phyloP scores from a whole-genome alignment of 352 stramenopile species.

The Lagenidium sp. region DNA sequence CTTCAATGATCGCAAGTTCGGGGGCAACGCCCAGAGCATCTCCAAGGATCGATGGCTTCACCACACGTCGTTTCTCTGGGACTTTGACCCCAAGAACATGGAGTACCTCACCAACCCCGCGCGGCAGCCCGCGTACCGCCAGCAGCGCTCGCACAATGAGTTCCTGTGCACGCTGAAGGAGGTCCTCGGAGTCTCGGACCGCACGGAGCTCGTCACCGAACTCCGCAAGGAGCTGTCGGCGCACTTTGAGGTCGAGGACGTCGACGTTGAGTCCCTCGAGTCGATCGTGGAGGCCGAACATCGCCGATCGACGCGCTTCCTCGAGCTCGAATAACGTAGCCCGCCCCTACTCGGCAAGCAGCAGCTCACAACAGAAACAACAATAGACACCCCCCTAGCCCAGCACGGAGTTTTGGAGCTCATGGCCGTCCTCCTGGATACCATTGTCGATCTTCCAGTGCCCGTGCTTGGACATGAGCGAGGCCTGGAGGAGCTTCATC shows the following conservation, averaged over 20 bases:
- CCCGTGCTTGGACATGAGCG: slow-evolving; percentile 38
- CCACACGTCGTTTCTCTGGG: slow-evolving; percentile 97
- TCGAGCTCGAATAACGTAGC: slow-evolving; percentile 28
- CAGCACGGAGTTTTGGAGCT: slow-evolving; percentile 24
- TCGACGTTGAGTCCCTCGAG: slow-evolving; percentile 33
- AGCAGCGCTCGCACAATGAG: slow-evolving; percentile 87
- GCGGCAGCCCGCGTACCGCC: slow-evolving; percentile 93
- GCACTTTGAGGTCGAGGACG: slow-evolving; percentile 54
- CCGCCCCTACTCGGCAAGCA: too few relatives aligned
- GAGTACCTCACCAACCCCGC: slow-evolving; percentile 91
- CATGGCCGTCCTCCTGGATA: slow-evolving; percentile 30
- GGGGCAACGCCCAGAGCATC: slow-evolving; percentile 96
- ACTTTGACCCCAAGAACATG: slow-evolving; percentile 93
- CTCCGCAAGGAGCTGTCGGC: slow-evolving; percentile 34
- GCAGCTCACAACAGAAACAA: too few relatives aligned
- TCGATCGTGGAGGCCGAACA: slow-evolving; percentile 46
- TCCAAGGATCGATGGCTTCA: slow-evolving; percentile 93
- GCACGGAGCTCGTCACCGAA: slow-evolving; percentile 30
- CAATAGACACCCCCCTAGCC: not conserved
- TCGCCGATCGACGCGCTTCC: slow-evolving; percentile 53
- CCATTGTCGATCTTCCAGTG: slow-evolving; percentile 31
- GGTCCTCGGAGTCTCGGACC: slow-evolving; percentile 29
- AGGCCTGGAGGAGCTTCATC: slow-evolving; percentile 12
- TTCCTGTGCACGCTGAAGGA: slow-evolving; percentile 91
- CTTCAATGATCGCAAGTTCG: slow-evolving; percentile 92